Evolutionary conservation across 208 protist genomes (phyloP).

Genomic region (Leishmania turanica): DNA sequence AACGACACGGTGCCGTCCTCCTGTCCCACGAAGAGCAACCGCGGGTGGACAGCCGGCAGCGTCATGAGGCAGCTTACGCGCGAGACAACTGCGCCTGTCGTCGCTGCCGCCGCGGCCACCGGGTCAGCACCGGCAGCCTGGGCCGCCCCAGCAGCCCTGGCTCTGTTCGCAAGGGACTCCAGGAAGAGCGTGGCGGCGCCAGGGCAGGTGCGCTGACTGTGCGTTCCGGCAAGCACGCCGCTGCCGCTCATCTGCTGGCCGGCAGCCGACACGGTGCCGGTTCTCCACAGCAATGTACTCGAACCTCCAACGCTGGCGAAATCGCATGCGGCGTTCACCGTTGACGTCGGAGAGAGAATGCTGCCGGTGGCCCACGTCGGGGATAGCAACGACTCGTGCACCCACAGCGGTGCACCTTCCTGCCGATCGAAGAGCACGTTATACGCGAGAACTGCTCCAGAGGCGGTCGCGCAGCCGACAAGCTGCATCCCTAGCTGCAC

Average conservation of each 20-base stretch:
- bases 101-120: neutral
- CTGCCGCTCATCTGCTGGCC: neutral
- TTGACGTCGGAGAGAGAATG: neutral
- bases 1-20: slow-evolving; percentile 74
- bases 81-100: slow-evolving; percentile 26
- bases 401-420: slow-evolving; percentile 75
- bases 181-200: neutral
- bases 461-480: slow-evolving; percentile 69
- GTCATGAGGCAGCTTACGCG: slow-evolving; percentile 53
- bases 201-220: neutral
- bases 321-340: neutral
- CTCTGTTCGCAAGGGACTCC: neutral
- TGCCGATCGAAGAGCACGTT: slow-evolving; percentile 74
- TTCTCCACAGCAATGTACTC: neutral
- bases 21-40: slow-evolving; percentile 70
- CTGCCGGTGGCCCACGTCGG: neutral
- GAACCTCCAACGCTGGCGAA: neutral
- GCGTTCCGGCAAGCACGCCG: neutral
- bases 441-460: slow-evolving; percentile 77
- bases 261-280: neutral
- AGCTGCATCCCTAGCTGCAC: slow-evolving; percentile 58
- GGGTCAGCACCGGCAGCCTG: neutral
- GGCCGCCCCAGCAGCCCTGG: neutral
- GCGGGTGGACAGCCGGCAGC: slow-evolving; percentile 38
- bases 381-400: slow-evolving; percentile 37